Evolutionary conservation across 768 basidiomycete species (phyloP).

Genomic region (Infundibulicybe gibba): DNA sequence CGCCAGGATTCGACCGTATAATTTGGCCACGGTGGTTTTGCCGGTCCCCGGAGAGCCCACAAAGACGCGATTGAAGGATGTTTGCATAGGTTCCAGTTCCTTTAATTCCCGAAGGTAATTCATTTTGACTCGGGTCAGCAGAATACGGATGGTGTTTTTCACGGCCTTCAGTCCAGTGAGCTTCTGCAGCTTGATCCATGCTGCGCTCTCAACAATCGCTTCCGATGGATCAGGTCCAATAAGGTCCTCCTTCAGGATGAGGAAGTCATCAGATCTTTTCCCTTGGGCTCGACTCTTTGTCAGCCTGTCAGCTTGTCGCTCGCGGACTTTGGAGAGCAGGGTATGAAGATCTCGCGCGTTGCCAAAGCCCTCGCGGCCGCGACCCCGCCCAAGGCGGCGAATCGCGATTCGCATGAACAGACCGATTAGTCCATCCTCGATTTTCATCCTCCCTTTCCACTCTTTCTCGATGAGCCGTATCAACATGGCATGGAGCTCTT

Average conservation of each 20-base stretch:
- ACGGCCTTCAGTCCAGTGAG: constrained; percentile 56
- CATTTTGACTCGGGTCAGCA: constrained; percentile 40
- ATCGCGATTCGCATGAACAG: constrained; percentile 54
- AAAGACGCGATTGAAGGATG: constrained; percentile 64
- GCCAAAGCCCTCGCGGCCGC: constrained; percentile 59
- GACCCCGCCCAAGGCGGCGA: constrained; percentile 57
- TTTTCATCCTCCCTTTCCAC: constrained; percentile 45
- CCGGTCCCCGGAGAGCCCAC: constrained; percentile 69
- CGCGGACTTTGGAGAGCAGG: constrained; percentile 39
- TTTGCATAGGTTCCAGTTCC: constrained; percentile 47
- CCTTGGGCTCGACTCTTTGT: constrained; percentile 36
- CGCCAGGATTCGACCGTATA: constrained; percentile 61
- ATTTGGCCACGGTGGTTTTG: constrained; percentile 65
- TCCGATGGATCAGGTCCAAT: constrained; percentile 63
- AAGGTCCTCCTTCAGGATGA: constrained; percentile 49
- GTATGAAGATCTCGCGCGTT: constrained; percentile 63
- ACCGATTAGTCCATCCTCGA: constrained; percentile 52
- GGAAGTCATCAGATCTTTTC: constrained; percentile 40
- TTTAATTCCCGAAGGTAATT: constrained; percentile 61
- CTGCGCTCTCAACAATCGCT: constrained; percentile 37
- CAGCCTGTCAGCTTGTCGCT: constrained; percentile 53
- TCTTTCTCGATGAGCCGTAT: constrained; percentile 41
- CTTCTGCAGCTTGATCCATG: constrained; percentile 49
- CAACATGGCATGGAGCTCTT: constrained; percentile 54
- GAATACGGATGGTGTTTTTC: constrained; percentile 47